Evolutionary conservation across 306 rosid species (phyloP), one percentile per base, ranked within the genome.

Genomic region (Ziziphus jujuba): DNA sequence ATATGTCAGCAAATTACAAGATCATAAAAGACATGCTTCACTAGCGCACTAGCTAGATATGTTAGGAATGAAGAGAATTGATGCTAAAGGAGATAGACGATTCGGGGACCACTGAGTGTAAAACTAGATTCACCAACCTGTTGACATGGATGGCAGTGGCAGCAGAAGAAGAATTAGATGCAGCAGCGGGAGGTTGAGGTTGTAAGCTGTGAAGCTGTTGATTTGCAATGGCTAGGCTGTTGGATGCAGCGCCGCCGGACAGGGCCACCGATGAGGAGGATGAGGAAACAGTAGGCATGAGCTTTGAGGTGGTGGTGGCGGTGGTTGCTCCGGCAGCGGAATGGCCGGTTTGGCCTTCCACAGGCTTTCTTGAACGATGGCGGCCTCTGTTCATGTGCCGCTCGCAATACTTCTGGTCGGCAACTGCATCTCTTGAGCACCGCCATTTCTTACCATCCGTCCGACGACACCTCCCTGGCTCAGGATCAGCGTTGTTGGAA

Each of bases 361-460:
- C 99, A 93, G 95, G 99, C 99, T 93, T 93, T 93, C 98, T 91
- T 91, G 98, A 91, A 91, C 96, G 98, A 74, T 91, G 98, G 81
- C 98, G 96, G 78, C 98, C 98, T 75, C 96, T 83, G 84, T 91
- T 91, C 87, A 91, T 83, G 72, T 91, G 98, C 76, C 95, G 84
- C 75, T 91, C 98, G 33, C 98, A 91, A 61, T 91, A 93, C 68
- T 91, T 91, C 81, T 91, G 96, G 72, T 91, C 96, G 4, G 88
- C 89, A 36, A 89, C 96, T 31, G 96, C 96, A 70, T 91, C 96
- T 79, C 99, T 90, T 7, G 97, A 90, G 95, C 99, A 95, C 74
- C 99, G 97, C 99, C 99, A 95, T 91, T 95, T 95, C 92, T 95
- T 95, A 70, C 99, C 99, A 84, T 95, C 99, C 3, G 99, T 95